A percentile compares a stretch with the other conserved stretches of the same genome.
These are phyloP conservation scores for Ogataea pilisensis DNA, from an alignment of 805 yeast genomes.

Conservation along the genomic window DNA sequence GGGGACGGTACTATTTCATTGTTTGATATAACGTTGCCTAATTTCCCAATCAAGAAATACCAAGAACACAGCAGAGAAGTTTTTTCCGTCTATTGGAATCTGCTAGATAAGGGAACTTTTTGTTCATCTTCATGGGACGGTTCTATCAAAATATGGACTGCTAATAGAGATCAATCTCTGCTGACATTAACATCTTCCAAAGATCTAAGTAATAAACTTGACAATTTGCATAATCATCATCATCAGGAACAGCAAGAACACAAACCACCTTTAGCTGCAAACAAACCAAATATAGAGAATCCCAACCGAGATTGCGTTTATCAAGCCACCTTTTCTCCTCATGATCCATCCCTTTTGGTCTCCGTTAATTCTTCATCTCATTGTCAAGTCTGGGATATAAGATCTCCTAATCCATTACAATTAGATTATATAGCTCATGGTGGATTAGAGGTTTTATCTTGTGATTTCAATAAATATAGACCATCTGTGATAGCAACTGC, in stretches of 20 bases:
- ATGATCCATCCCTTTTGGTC: slow-evolving; percentile 63
- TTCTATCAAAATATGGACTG: slow-evolving; percentile 73
- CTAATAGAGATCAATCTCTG: slow-evolving; percentile 51
- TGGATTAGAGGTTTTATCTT: slow-evolving; percentile 73
- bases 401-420: slow-evolving; percentile 60
- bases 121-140: slow-evolving; percentile 93
- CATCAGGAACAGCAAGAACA: neutral
- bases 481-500: slow-evolving; percentile 77
- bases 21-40: slow-evolving; percentile 65
- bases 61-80: slow-evolving; percentile 61
- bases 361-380: slow-evolving; percentile 74
- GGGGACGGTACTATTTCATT: slow-evolving; percentile 89
- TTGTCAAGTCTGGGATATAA: slow-evolving; percentile 76
- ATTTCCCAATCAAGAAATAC: slow-evolving; percentile 71
- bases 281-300: slow-evolving; percentile 30
- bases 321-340: slow-evolving; percentile 80
- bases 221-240: slow-evolving; percentile 2
- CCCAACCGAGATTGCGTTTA: slow-evolving; percentile 60
- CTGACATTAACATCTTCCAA: slow-evolving; percentile 44
- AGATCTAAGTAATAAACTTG: slow-evolving; percentile 20
- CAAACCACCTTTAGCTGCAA: slow-evolving; percentile 34
- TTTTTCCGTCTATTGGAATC: slow-evolving; percentile 35
- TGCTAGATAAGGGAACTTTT: slow-evolving; percentile 49
- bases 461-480: slow-evolving; percentile 91
- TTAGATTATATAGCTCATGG: slow-evolving; percentile 66